Percentiles rank a stretch among this genome's conserved stretches.
Evolutionary conservation across 257 asterid species (phyloP).

Genomic region (Agastache rugosa): DNA sequence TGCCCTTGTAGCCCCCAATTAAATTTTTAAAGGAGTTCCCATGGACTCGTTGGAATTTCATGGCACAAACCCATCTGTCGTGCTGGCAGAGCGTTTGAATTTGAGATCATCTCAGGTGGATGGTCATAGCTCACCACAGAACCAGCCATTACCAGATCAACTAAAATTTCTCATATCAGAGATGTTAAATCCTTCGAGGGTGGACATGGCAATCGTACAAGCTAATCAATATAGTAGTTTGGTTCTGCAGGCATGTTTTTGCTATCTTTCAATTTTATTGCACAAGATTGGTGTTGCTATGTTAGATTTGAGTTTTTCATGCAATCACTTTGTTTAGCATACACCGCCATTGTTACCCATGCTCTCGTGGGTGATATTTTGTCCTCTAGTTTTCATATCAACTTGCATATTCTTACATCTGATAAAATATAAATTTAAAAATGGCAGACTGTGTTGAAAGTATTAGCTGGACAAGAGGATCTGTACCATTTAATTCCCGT

Average conservation of each 20-base stretch:
- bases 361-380: too few species aligned
- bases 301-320: background rate
- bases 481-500: slow-evolving; percentile 58
- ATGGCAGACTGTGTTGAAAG: slow-evolving; percentile 81
- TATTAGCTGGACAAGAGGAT: slow-evolving; percentile 73
- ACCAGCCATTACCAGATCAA: slow-evolving; percentile 67
- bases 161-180: slow-evolving; percentile 66
- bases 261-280: slow-evolving; percentile 23
- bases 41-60: slow-evolving; percentile 76
- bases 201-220: slow-evolving; percentile 59
- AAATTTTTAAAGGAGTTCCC: slow-evolving; percentile 85
- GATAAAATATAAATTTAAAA: slow-evolving; percentile 32
- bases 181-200: slow-evolving; percentile 62
- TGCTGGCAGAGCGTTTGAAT: slow-evolving; percentile 83
- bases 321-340: background rate
- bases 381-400: slow-evolving; percentile 9
- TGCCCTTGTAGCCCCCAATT: too few species aligned
- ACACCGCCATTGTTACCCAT: too few species aligned
- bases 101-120: slow-evolving; percentile 51
- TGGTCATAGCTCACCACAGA: slow-evolving; percentile 41
- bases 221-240: slow-evolving; percentile 81
- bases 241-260: slow-evolving; percentile 82
- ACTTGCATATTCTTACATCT: slow-evolving; percentile 19
- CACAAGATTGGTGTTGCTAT: background rate
- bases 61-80: slow-evolving; percentile 63